Percentiles rank a stretch among this genome's conserved stretches.
Evolutionary conservation across 2,329 filamentous ascomycete species (phyloP).

Genomic region (Colletotrichum abscissum): DNA sequence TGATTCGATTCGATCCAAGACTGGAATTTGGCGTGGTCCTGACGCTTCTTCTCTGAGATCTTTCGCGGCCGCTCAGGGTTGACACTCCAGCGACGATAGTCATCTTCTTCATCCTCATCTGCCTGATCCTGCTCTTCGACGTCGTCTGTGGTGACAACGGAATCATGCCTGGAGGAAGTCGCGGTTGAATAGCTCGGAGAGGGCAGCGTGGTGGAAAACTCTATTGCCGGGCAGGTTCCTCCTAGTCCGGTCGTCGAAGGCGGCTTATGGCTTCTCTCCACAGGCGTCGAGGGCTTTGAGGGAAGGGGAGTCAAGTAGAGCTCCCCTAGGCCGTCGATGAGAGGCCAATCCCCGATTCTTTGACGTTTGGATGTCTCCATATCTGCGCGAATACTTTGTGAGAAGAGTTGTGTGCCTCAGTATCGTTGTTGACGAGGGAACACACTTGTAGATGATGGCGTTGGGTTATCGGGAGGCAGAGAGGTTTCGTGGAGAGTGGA

Average conservation of each 20-base stretch:
- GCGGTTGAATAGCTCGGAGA: no score
- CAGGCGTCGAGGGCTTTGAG: background rate
- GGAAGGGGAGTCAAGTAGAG: background rate
- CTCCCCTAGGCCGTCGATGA: no score
- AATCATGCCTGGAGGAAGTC: background rate
- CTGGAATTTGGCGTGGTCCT: slow-evolving; percentile 63
- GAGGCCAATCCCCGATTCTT: no score
- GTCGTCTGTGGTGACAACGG: background rate
- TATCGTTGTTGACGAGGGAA: background rate
- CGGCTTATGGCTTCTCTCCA: background rate
- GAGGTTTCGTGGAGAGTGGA: background rate
- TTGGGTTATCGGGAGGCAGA: background rate
- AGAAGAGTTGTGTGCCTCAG: background rate
- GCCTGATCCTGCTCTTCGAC: background rate
- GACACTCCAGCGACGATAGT: slow-evolving; percentile 41
- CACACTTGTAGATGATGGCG: background rate
- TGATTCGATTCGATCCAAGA: slow-evolving; percentile 52
- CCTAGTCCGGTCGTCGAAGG: background rate
- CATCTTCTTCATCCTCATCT: slow-evolving; percentile 21
- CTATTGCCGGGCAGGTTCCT: background rate
- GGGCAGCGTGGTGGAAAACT: background rate
- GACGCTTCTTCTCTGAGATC: slow-evolving; percentile 59
- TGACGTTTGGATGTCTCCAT: background rate
- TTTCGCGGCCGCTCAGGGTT: slow-evolving; percentile 48
- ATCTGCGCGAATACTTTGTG: background rate